A percentile compares a stretch with the other conserved stretches of the same genome.
These are phyloP conservation scores for Taphrina wiesneri DNA, from an alignment of 1,139 yeast genomes.

Conservation along the genomic window DNA sequence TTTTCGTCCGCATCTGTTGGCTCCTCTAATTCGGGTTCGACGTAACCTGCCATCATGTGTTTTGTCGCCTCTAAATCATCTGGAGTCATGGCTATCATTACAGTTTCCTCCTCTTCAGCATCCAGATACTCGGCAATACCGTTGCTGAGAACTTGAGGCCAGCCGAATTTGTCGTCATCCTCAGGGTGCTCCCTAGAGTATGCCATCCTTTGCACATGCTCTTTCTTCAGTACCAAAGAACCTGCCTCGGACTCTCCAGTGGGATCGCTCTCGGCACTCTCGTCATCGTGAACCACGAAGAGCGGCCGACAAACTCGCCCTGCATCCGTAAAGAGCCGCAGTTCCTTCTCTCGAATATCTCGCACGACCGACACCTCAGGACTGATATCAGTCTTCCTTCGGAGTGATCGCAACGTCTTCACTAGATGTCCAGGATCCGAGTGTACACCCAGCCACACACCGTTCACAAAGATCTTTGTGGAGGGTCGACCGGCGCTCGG, in stretches of 20 bases:
- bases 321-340: conserved; percentile 94
- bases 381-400: conserved; percentile 94
- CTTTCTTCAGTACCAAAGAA: conserved; percentile 79
- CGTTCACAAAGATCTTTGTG: conserved; percentile 93
- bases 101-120: conserved; percentile 97
- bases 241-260: conserved; percentile 54
- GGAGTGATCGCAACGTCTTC: conserved; percentile 82
- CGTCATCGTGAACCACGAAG: conserved; percentile 83
- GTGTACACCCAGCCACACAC: conserved; percentile 99
- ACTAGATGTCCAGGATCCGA: conserved; percentile 91
- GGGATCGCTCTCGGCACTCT: conserved; percentile 53
- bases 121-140: conserved; percentile 94
- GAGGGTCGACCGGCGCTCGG: conserved; percentile 91
- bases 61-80: conserved; percentile 82
- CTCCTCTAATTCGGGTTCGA: conserved; percentile 42
- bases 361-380: conserved; percentile 96
- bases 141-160: conserved; percentile 79
- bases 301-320: conserved; percentile 97
- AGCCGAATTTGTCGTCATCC: conserved; percentile 64
- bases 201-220: conserved; percentile 70
- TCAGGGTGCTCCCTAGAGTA: conserved; percentile 62
- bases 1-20: conserved; percentile 46
- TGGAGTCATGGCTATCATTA: conserved; percentile 98
- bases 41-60: conserved; percentile 54
- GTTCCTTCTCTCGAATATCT: conserved; percentile 94